Evolutionary conservation across 2,329 filamentous ascomycete genomes (phyloP).

Genomic region (Talaromyces rugulosus): DNA sequence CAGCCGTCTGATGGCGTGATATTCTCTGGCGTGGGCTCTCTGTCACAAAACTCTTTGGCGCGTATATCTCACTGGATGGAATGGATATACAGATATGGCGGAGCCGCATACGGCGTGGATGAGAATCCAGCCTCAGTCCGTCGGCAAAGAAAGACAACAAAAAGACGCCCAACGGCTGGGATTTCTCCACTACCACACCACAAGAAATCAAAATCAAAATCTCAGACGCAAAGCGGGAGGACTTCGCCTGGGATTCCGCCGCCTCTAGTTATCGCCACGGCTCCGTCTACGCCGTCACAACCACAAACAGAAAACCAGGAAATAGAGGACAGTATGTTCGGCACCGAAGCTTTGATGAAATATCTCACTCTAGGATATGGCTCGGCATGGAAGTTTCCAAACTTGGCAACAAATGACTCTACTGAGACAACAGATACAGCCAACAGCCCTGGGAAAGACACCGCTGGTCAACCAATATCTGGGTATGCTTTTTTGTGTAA

Average conservation of each 20-base stretch:
- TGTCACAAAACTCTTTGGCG: slow-evolving; percentile 67
- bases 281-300: slow-evolving; percentile 15
- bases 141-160: slow-evolving; percentile 34
- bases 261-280: slow-evolving; percentile 33
- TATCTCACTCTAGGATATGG: slow-evolving; percentile 49
- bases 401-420: slow-evolving; percentile 21
- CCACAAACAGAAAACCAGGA: slow-evolving; percentile 17
- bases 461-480: not conserved
- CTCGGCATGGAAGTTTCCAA: slow-evolving; percentile 42
- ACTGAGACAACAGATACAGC: slow-evolving; percentile 23
- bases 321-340: slow-evolving; percentile 30
- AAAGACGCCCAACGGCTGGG: slow-evolving; percentile 13
- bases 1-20: slow-evolving; percentile 75
- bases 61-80: slow-evolving; percentile 83
- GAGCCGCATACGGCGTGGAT: slow-evolving; percentile 76
- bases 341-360: slow-evolving; percentile 45
- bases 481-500: not conserved
- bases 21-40: slow-evolving; percentile 73
- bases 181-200: not conserved
- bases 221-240: slow-evolving; percentile 18
- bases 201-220: slow-evolving; percentile 14
- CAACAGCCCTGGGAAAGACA: slow-evolving; percentile 17
- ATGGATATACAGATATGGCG: slow-evolving; percentile 77
- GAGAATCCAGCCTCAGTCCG: slow-evolving; percentile 70
- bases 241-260: slow-evolving; percentile 41